phyloP scores from a whole-genome alignment of 2,329 filamentous ascomycete species.

The Bipolaris bicolor region DNA sequence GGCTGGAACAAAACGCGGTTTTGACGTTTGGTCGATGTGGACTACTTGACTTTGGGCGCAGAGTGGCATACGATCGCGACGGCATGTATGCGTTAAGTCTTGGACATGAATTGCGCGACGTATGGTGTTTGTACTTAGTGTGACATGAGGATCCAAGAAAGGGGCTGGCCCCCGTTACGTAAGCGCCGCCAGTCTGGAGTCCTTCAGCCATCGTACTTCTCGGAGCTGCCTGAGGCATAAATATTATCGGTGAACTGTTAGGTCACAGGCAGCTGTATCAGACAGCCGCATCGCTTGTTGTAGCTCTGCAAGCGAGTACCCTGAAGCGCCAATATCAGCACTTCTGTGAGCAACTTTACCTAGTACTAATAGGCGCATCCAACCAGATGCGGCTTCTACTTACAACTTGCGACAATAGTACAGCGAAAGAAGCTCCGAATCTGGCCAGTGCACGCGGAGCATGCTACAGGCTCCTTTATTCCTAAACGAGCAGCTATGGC shows the following conservation, averaged over 20 bases:
- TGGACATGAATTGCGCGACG: conserved; percentile 1
- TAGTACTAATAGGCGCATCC: neutral
- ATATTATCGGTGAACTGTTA: neutral
- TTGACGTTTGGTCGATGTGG: neutral
- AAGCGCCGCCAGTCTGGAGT: neutral
- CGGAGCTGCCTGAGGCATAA: neutral
- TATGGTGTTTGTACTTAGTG: neutral
- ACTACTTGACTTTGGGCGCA: neutral
- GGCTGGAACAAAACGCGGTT: conserved; percentile 5
- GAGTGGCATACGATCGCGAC: neutral
- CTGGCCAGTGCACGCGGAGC: conserved; percentile 6
- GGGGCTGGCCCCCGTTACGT: neutral
- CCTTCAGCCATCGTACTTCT: neutral
- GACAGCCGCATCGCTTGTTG: neutral
- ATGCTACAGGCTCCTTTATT: conserved; percentile 1
- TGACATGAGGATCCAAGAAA: neutral
- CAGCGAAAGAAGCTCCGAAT: neutral
- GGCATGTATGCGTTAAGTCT: neutral
- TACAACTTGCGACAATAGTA: conserved; percentile 3
- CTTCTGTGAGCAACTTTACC: neutral
- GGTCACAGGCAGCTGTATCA: neutral
- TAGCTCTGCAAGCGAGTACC: neutral
- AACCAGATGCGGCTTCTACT: neutral
- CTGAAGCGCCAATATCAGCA: neutral
- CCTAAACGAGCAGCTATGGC: conserved; percentile 2